Conservation (phyloP, 768 basidiomycete species). For the Daedalea quercina region DNA sequence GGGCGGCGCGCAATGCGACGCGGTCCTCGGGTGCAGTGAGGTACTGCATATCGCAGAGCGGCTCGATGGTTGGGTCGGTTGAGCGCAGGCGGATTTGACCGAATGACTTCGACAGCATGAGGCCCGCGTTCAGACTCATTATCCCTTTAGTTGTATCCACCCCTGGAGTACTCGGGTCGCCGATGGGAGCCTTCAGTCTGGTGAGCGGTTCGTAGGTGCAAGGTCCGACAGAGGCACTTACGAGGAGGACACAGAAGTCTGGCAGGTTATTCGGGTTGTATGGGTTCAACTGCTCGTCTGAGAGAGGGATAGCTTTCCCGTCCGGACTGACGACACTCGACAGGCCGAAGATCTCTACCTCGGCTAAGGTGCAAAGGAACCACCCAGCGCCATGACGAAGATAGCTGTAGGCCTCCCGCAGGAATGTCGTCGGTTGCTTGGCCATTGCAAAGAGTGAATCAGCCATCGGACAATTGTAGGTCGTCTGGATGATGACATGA, state of each 20-base stretch:
- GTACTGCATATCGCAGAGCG: constrained; percentile 24
- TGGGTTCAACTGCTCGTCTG: constrained; percentile 11
- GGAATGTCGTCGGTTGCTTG: constrained; percentile 18
- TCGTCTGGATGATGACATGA: constrained; percentile 28
- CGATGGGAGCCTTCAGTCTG: not conserved
- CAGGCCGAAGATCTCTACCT: constrained; percentile 24
- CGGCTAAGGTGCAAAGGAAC: constrained; percentile 19
- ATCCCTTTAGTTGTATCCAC: constrained; percentile 7
- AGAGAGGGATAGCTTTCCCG: constrained; percentile 4
- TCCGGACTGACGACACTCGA: constrained; percentile 22
- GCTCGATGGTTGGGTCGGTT: constrained; percentile 21
- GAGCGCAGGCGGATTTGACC: constrained; percentile 25
- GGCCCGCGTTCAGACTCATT: constrained; percentile 13
- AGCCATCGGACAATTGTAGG: constrained; percentile 24
- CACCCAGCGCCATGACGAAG: constrained; percentile 27
- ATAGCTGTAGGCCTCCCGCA: constrained; percentile 29
- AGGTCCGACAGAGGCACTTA: constrained; percentile 7
- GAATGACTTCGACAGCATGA: constrained; percentile 17
- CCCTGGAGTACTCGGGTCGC: not conserved
- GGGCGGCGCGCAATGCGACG: constrained; percentile 16
- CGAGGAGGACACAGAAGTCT: constrained; percentile 33
- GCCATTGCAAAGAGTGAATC: constrained; percentile 27
- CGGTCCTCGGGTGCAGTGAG: constrained; percentile 23
- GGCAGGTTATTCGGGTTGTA: constrained; percentile 15
- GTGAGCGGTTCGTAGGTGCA: not conserved